Conservation (phyloP, 1,139 yeast species). For the Yarrowia galli region DNA sequence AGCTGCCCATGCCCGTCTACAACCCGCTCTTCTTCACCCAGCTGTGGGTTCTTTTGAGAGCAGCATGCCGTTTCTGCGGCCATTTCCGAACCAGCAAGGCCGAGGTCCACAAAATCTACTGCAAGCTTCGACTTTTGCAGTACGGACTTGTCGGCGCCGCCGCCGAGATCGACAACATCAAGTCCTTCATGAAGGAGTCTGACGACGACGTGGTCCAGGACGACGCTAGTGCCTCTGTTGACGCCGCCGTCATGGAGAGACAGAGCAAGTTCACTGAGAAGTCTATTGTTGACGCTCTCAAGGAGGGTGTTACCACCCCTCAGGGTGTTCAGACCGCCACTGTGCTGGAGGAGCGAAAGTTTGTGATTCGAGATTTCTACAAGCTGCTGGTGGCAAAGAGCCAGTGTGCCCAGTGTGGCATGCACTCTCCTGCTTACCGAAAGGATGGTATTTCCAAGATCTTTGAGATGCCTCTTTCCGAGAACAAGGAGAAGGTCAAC, state of each 20-base stretch:
- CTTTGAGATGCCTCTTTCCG: constrained; percentile 84
- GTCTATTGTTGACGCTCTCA: constrained; percentile 75
- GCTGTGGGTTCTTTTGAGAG: constrained; percentile 80
- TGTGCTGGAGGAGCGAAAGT: constrained; percentile 85
- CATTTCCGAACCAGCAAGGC: constrained; percentile 71
- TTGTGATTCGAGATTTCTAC: constrained; percentile 76
- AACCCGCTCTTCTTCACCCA: constrained; percentile 94
- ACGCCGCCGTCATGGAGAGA: constrained; percentile 57
- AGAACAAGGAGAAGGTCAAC: constrained; percentile 79
- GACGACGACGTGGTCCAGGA: constrained; percentile 46
- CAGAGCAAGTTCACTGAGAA: constrained; percentile 76
- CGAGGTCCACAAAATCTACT: constrained; percentile 77
- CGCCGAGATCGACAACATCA: constrained; percentile 70
- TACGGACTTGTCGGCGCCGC: constrained; percentile 87
- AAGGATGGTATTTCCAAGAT: constrained; percentile 94
- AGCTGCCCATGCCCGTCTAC: constrained; percentile 93
- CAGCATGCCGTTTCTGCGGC: constrained; percentile 90
- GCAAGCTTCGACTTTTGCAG: constrained; percentile 83
- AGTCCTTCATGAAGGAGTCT: constrained; percentile 53
- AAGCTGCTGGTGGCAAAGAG: constrained; percentile 74
- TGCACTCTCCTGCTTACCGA: constrained; percentile 92
- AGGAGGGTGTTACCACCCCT: constrained; percentile 73
- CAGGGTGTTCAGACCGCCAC: constrained; percentile 81
- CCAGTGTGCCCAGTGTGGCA: constrained; percentile 93
- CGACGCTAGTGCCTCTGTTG: constrained; percentile 46